phyloP scores from a whole-genome alignment of 768 basidiomycete genomes.

The Pulveroboletus sp. region DNA sequence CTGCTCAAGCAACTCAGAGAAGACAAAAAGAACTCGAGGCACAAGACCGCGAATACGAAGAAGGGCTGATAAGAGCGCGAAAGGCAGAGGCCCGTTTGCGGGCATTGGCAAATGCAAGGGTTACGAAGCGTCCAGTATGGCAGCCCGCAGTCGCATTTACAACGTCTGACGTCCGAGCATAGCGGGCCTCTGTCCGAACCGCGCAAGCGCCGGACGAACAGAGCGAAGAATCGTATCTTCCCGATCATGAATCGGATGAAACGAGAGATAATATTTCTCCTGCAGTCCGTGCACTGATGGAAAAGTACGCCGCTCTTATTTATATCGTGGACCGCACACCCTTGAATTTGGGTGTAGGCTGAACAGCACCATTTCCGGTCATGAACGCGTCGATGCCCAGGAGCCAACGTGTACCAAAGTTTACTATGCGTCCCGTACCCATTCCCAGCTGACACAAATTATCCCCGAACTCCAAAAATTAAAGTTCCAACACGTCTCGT shows the following conservation, averaged over 20 bases:
- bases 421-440: slow-evolving; percentile 92
- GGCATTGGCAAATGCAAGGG: slow-evolving; percentile 50
- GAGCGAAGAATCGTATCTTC: slow-evolving; percentile 70
- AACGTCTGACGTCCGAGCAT: slow-evolving; percentile 3
- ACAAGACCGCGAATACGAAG: slow-evolving; percentile 60
- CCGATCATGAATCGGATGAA: slow-evolving; percentile 41
- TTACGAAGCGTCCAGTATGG: slow-evolving; percentile 57
- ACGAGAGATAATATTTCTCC: slow-evolving; percentile 63
- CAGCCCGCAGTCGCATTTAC: neutral
- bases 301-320: slow-evolving; percentile 46
- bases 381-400: slow-evolving; percentile 18
- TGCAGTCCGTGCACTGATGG: slow-evolving; percentile 75
- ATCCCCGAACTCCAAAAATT: slow-evolving; percentile 79
- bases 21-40: slow-evolving; percentile 62
- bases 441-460: slow-evolving; percentile 91
- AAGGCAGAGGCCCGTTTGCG: slow-evolving; percentile 57
- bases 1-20: slow-evolving; percentile 63
- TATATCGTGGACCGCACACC: neutral
- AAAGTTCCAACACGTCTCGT: slow-evolving; percentile 39
- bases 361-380: slow-evolving; percentile 1
- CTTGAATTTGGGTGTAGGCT: slow-evolving; percentile 15
- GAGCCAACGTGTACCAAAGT: slow-evolving; percentile 75
- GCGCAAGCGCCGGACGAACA: slow-evolving; percentile 29
- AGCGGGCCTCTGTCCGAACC: slow-evolving; percentile 21
- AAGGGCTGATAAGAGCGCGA: slow-evolving; percentile 53